Conservation (phyloP, 306 rosid genomes). For the Ceratonia siliqua region DNA sequence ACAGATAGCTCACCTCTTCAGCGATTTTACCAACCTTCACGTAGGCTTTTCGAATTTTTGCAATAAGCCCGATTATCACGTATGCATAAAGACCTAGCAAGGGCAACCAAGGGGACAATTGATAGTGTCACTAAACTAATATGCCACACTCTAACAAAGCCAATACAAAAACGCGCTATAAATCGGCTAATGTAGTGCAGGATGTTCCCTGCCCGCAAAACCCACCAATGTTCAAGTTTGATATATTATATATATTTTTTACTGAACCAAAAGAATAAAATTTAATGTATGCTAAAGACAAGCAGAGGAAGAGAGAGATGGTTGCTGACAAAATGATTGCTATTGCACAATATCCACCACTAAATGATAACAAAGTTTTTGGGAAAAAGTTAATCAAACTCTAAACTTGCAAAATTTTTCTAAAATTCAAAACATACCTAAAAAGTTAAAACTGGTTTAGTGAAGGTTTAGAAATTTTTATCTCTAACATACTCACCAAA, state of each 20-base stretch:
- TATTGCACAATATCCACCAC: too few relatives aligned
- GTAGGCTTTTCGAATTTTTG: constrained; percentile 72
- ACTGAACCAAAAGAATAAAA: neutral
- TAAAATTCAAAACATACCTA: too few relatives aligned
- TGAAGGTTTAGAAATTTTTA: too few relatives aligned
- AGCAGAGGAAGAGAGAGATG: too few relatives aligned
- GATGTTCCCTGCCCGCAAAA: constrained; percentile 81
- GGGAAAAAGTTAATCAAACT: too few relatives aligned
- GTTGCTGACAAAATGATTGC: too few relatives aligned
- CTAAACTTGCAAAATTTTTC: too few relatives aligned
- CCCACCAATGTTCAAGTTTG: neutral
- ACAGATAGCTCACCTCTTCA: constrained; percentile 61
- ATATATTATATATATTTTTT: neutral
- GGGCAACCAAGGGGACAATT: constrained; percentile 82
- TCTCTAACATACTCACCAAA: too few relatives aligned
- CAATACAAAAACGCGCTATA: constrained; percentile 66
- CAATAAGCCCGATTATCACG: constrained; percentile 72
- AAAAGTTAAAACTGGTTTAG: too few relatives aligned
- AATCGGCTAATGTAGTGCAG: constrained; percentile 86
- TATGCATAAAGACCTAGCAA: constrained; percentile 81
- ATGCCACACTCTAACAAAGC: constrained; percentile 88
- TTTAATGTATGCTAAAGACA: too few relatives aligned
- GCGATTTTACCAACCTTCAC: constrained; percentile 87
- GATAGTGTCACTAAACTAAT: constrained; percentile 84
- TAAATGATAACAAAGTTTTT: too few relatives aligned